phyloP scores from a whole-genome alignment of 1,139 yeast species.

The Geotrichum restrictum region DNA sequence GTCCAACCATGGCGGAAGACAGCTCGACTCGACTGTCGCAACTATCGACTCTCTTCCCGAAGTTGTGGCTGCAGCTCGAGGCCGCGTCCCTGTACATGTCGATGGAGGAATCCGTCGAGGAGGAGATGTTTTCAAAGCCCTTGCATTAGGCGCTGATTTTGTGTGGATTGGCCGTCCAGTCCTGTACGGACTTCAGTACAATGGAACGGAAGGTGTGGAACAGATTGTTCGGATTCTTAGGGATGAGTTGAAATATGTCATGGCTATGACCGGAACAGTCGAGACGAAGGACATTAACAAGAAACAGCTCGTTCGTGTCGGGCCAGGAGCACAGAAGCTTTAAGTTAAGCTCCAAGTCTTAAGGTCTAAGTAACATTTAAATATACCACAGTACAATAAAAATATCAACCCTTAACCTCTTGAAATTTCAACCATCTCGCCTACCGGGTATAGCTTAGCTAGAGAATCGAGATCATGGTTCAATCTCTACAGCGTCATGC shows the following conservation, averaged over 20 bases:
- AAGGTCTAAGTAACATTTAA: too few relatives aligned
- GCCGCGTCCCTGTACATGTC: conserved; percentile 54
- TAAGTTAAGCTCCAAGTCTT: conserved; percentile 19
- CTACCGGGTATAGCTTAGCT: too few relatives aligned
- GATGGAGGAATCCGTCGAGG: conserved; percentile 71
- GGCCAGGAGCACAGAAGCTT: conserved; percentile 29
- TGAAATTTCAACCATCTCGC: background rate
- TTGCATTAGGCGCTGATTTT: conserved; percentile 69
- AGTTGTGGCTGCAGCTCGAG: conserved; percentile 48
- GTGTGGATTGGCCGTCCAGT: conserved; percentile 70
- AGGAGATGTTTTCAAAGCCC: conserved; percentile 61
- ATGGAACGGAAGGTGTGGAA: conserved; percentile 63
- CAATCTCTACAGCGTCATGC: too few relatives aligned
- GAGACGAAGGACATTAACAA: conserved; percentile 26
- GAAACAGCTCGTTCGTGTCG: conserved; percentile 30
- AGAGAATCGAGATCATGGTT: too few relatives aligned
- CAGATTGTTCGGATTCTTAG: conserved; percentile 32
- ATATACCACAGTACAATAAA: background rate
- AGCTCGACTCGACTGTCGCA: conserved; percentile 57
- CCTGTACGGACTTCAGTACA: conserved; percentile 59
- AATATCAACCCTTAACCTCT: background rate
- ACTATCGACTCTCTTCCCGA: conserved; percentile 63
- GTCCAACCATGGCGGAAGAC: conserved; percentile 71
- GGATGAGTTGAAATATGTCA: conserved; percentile 34
- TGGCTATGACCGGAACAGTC: conserved; percentile 37